Base-by-base conservation (phyloP, 139 green algal species). In the Chlamydomonas schloesseri region DNA sequence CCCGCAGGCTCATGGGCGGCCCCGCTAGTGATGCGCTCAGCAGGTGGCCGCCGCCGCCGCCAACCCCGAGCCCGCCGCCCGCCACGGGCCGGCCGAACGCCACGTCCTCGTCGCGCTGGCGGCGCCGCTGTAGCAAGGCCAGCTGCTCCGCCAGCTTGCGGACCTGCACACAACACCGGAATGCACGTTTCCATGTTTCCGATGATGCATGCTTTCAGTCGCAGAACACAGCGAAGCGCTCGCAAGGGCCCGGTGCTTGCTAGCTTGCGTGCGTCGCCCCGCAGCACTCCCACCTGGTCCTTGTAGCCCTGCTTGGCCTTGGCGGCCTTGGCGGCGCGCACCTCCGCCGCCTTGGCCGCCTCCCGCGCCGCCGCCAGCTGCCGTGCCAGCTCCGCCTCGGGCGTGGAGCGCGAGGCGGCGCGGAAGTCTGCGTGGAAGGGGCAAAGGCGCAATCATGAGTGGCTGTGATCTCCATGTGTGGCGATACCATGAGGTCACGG, bases 281-380 rank as follows among this genome's bases (percentile, higher is more conserved):
- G n/a, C n/a, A n/a, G n/a, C n/a, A n/a, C n/a, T n/a, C n/a, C 3
- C 50, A 93, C 89, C 82, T 95, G 93, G 37, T 89, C 76, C 72
- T 94, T 94, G 88, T 93, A 95, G 2, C 77, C 55, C 71, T 78
- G 79, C 37, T 89, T 83, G 18, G 87, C 88, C n/a, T 87, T 89
- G 9, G 50, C 33, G 17, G 89, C 90, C 26, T 88, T 70, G 5
- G 57, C 69, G 18, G 89, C 88, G 0, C 78, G 73, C 20, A 82
- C 76, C 73, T 90, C 87, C 60, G 84, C 60, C 18, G 72, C 57
- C 46, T 76, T 50, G 79, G 71, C 72, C 42, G 83, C 81, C 29
- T 84, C 78, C 26, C 83, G 65, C 24, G 88, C 81, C 84, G 90
- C 83, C 18, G 85, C 65, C 47, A 95, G 78, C 86, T 93, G 74